Evolutionary conservation across 495 filamentous ascomycete species (phyloP).

Genomic region (Collariella sp.): DNA sequence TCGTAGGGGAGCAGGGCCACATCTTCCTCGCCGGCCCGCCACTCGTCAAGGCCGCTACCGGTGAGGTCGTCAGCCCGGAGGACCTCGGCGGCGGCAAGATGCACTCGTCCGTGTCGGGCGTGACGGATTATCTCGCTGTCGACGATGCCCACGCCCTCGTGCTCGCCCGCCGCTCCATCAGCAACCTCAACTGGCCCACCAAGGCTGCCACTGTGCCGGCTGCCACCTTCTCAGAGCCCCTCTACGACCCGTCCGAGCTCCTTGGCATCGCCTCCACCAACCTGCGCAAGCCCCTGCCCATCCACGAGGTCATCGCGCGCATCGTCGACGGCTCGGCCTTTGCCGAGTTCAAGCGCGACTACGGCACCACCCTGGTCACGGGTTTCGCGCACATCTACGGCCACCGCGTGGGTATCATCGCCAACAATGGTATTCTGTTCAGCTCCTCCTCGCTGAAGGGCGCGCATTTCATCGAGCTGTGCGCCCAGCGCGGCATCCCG

Average conservation of each 20-base stretch:
- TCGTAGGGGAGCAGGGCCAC: conserved; percentile 87
- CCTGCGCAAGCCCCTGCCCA: conserved; percentile 71
- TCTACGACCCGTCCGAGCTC: conserved; percentile 76
- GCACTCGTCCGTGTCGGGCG: conserved; percentile 85
- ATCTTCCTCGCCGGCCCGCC: conserved; percentile 96
- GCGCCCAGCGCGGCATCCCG: conserved; percentile 79
- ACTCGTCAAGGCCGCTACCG: conserved; percentile 92
- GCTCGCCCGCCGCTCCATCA: conserved; percentile 71
- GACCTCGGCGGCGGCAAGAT: conserved; percentile 89
- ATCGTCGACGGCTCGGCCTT: conserved; percentile 89
- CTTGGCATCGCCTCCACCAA: conserved; percentile 84
- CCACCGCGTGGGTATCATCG: conserved; percentile 85
- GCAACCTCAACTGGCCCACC: conserved; percentile 78
- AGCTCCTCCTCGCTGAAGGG: conserved; percentile 85
- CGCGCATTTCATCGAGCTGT: conserved; percentile 97
- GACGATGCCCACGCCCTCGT: conserved; percentile 90
- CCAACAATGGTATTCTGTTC: conserved; percentile 98
- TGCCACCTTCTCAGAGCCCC: conserved; percentile 50
- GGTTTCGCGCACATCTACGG: conserved; percentile 89
- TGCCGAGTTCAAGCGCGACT: conserved; percentile 89
- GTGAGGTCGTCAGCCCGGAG: conserved; percentile 86
- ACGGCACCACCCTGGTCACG: conserved; percentile 83
- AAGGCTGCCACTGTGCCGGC: conserved; percentile 6
- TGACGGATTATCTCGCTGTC: conserved; percentile 92
- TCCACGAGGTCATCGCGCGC: conserved; percentile 85